Evolutionary conservation across 257 asterid genomes (phyloP).

Genomic region (Solanum piurae): DNA sequence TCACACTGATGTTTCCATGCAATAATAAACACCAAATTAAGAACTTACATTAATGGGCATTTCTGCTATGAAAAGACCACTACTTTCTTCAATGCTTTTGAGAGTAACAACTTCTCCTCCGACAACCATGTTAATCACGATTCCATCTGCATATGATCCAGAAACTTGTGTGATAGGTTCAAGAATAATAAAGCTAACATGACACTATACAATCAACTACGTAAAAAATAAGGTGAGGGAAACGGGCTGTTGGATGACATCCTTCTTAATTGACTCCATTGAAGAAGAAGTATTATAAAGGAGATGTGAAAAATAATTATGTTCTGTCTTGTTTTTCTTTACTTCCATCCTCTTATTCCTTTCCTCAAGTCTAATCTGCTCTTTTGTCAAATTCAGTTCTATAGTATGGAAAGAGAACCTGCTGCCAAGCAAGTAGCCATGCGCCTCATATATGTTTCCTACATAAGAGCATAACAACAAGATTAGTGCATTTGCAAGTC

Average conservation of each 20-base stretch:
- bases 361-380: background rate
- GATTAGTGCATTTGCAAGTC: background rate
- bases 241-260: background rate
- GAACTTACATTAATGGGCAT: conserved; percentile 86
- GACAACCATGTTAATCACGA: conserved; percentile 85
- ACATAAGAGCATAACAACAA: conserved; percentile 10
- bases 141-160: conserved; percentile 56
- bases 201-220: background rate
- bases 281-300: background rate
- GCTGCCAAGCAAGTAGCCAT: conserved; percentile 79
- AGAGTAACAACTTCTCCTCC: conserved; percentile 86
- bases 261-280: background rate
- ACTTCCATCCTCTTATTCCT: background rate
- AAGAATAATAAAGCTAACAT: background rate
- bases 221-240: background rate
- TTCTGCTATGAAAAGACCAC: conserved; percentile 68
- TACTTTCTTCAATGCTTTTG: conserved; percentile 80
- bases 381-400: conserved; percentile 4
- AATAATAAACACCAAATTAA: background rate
- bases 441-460: conserved; percentile 85
- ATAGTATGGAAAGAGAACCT: conserved; percentile 38
- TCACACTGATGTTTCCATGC: background rate
- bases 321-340: background rate
- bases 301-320: background rate
- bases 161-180: background rate